phyloP scores from a whole-genome alignment of 1,139 yeast genomes.

The Barnettozyma hawaiiensis region DNA sequence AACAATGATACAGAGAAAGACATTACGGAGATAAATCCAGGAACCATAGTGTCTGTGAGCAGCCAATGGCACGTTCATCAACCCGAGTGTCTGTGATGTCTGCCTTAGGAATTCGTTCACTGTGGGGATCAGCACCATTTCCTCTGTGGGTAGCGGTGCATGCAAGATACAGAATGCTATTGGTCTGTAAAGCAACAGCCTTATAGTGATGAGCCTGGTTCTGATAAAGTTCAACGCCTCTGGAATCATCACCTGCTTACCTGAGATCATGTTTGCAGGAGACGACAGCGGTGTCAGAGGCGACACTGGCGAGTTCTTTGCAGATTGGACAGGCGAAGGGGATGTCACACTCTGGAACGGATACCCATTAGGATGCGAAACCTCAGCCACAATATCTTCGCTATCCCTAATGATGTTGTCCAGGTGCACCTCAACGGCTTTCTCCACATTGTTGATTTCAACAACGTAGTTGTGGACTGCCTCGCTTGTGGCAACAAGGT shows the following conservation, averaged over 20 bases:
- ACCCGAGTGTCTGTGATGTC: constrained; percentile 16
- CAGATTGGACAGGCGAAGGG: not conserved
- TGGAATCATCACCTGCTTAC: constrained; percentile 6
- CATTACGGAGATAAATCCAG: constrained; percentile 22
- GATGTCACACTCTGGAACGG: constrained; percentile 11
- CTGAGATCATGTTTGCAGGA: not conserved
- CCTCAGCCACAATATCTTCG: constrained; percentile 9
- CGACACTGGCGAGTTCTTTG: not conserved
- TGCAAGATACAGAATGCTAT: constrained; percentile 14
- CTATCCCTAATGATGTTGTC: constrained; percentile 13
- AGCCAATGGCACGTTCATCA: constrained; percentile 20
- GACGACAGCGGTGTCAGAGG: constrained; percentile 6
- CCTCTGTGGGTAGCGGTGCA: constrained; percentile 9
- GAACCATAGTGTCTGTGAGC: constrained; percentile 24
- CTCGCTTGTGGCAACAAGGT: constrained; percentile 10
- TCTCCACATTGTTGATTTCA: constrained; percentile 21
- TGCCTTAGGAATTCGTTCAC: constrained; percentile 17
- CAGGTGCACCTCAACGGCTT: constrained; percentile 14
- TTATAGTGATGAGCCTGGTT: constrained; percentile 20
- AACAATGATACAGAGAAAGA: constrained; percentile 10
- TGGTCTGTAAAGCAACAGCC: constrained; percentile 20
- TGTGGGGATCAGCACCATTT: constrained; percentile 16
- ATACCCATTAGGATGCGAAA: constrained; percentile 22
- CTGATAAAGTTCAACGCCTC: constrained; percentile 21
- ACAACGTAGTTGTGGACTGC: constrained; percentile 13